These are phyloP conservation scores for Quercus glauca DNA, from an alignment of 306 rosid species.

Conservation along the genomic window DNA sequence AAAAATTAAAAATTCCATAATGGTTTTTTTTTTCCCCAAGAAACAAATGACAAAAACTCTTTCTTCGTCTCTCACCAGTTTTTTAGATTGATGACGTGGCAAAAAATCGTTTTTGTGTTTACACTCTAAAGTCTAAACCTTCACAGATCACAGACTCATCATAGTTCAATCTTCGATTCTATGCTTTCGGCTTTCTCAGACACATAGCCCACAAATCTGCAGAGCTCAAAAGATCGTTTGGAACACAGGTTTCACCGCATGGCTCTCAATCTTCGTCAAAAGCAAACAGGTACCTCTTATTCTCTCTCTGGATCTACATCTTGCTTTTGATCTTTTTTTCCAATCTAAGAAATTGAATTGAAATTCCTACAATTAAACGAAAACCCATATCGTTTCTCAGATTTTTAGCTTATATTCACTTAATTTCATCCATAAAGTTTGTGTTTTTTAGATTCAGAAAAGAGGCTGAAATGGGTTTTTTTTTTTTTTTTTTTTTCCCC, in stretches of 20 bases:
- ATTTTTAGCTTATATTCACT: neutral
- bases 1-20: too few species aligned
- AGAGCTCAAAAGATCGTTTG: neutral
- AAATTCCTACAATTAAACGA: neutral
- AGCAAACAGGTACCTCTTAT: slow-evolving; percentile 47
- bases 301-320: neutral
- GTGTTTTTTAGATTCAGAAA: neutral
- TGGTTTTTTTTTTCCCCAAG: too few species aligned
- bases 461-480: neutral
- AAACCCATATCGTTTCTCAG: neutral
- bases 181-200: neutral
- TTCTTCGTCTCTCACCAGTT: too few species aligned
- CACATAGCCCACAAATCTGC: slow-evolving; percentile 5
- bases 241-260: slow-evolving; percentile 22
- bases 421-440: neutral
- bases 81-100: too few species aligned
- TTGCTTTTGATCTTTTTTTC: slow-evolving; percentile 8
- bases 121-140: too few species aligned
- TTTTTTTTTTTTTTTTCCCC: neutral
- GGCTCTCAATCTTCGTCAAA: slow-evolving; percentile 67
- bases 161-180: neutral
- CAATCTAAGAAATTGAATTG: neutral
- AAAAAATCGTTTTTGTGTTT: too few species aligned
- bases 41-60: too few species aligned
- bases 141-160: too few species aligned